Evolutionary conservation across 495 filamentous ascomycete species (phyloP), one percentile per base, ranked within the genome.

Genomic region (Cladorrhinum samala): DNA sequence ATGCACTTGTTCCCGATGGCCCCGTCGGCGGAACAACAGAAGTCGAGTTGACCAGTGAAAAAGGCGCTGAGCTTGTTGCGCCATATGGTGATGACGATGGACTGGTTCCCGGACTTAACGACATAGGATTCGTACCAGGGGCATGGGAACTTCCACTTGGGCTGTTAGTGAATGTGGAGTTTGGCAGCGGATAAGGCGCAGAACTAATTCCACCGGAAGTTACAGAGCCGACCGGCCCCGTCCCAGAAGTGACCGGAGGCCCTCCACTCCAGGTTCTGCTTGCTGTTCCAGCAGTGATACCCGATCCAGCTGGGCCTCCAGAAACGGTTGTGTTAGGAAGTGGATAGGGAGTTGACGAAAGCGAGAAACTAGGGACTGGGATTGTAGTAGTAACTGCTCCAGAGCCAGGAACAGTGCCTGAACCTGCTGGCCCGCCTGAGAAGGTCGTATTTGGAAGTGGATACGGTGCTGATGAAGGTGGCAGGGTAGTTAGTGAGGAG

Each of bases 181-280:
- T 67, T 8, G 53, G 53, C 13, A 62, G 33, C 2, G 55, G 50
- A 27, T 46, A 61, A 5, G 54, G 44, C 1, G 52, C 24, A n/a
- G 60, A 54, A 17, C 50, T 53, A 4, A 19, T 19, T 8, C 20
- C 43, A 13, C 27, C n/a, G 8, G 38, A 2, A 0, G 20, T 4
- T n/a, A 9, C 27, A 33, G 27, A 33, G 27, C 27, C 11, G 6
- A 33, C 6, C 11, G 9, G 16, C 3, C 38, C 39, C 9, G 50
- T 40, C 5, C 42, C 33, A 9, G 41, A 36, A 9, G 19, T 19
- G 18, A 27, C 9, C 11, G 4, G 41, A 24, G 13, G 21, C 41
- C n/a, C 16, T n/a, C n/a, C n/a, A n/a, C n/a, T n/a, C n/a, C n/a
- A n/a, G n/a, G n/a, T n/a, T n/a, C n/a, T n/a, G n/a, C n/a, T n/a